These are phyloP conservation scores for Triticum turgidum DNA, from an alignment of 176 grass and related monocot species.

Conservation along the genomic window DNA sequence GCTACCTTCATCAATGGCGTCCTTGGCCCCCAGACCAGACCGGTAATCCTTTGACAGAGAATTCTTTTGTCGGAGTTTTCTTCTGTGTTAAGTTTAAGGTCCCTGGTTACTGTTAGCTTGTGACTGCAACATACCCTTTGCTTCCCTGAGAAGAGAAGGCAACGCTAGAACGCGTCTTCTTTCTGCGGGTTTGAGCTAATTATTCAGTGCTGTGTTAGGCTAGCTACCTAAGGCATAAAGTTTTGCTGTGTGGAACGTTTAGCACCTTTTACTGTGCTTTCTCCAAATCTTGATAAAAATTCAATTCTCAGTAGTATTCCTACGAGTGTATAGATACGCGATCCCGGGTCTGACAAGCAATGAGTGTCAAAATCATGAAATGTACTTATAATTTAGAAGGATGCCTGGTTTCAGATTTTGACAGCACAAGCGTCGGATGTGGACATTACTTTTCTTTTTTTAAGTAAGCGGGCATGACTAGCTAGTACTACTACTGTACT, in stretches of 20 bases:
- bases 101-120: not conserved
- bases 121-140: not conserved
- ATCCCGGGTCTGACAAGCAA: not conserved
- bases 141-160: slow-evolving; percentile 2
- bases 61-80: not conserved
- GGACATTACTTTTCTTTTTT: not conserved
- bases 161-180: not conserved
- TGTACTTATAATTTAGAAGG: not conserved
- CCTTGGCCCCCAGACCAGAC: slow-evolving; percentile 43
- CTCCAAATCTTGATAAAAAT: not conserved
- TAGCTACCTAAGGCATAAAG: not conserved
- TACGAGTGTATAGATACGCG: not conserved
- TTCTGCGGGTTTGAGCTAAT: not conserved
- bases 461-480: not conserved
- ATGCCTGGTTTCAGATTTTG: not conserved
- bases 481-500: not conserved
- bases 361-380: not conserved
- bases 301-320: not conserved
- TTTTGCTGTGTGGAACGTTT: not conserved
- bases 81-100: not conserved
- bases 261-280: not conserved
- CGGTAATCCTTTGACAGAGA: slow-evolving; percentile 10
- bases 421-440: not conserved
- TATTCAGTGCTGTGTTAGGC: not conserved
- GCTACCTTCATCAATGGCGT: slow-evolving; percentile 54